phyloP scores from a whole-genome alignment of 805 yeast genomes.

The Tetrapisispora phaffii region DNA sequence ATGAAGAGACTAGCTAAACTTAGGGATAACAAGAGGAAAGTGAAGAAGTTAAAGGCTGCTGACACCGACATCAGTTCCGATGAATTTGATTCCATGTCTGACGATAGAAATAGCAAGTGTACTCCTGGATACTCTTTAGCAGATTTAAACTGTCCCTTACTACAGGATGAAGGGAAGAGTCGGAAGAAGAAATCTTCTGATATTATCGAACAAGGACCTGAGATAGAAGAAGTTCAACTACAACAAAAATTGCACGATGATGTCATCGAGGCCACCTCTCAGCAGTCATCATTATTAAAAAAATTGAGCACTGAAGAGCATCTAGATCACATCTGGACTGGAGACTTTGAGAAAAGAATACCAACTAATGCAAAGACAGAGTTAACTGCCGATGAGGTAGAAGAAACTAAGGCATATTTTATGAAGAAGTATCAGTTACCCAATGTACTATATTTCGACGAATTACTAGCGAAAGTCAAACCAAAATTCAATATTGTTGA shows the following conservation, averaged over 20 bases:
- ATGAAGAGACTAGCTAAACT: neutral
- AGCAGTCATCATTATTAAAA: neutral
- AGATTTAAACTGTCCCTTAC: neutral
- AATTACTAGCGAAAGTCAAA: slow-evolving; percentile 24
- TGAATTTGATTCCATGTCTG: neutral
- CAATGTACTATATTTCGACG: slow-evolving; percentile 20
- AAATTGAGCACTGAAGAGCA: neutral
- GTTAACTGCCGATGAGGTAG: neutral
- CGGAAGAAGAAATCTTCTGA: neutral
- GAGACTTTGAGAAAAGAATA: neutral
- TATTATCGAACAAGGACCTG: too few relatives aligned
- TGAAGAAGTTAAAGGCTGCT: neutral
- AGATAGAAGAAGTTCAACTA: neutral
- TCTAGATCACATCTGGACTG: neutral
- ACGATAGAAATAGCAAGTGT: neutral
- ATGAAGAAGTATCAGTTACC: slow-evolving; percentile 19
- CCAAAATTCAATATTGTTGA: slow-evolving; percentile 31
- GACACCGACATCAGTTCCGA: neutral
- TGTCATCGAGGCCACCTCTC: neutral
- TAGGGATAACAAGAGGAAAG: too few relatives aligned
- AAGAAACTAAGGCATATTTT: slow-evolving; percentile 9
- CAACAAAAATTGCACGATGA: slow-evolving; percentile 1
- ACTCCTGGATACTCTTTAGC: neutral
- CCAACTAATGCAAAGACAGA: neutral
- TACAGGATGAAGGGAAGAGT: neutral